Conservation (phyloP, 495 filamentous ascomycete species). For the Trichoderma asperelloides region DNA sequence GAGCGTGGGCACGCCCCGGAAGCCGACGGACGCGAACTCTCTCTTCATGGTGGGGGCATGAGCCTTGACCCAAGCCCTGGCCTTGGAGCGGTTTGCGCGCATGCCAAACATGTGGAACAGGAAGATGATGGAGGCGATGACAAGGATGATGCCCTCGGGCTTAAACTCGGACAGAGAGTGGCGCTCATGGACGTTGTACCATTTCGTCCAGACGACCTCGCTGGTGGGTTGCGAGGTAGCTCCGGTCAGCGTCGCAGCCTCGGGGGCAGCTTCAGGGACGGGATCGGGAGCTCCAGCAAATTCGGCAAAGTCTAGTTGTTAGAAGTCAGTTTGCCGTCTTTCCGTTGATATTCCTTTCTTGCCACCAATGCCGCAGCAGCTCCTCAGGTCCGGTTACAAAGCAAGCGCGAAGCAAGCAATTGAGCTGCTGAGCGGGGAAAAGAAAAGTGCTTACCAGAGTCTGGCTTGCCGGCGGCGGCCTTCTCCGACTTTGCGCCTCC, state of each 20-base stretch:
- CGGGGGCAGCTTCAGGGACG: slow-evolving; percentile 35
- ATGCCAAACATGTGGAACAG: slow-evolving; percentile 77
- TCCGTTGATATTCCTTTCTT: too few relatives aligned
- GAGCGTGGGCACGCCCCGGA: slow-evolving; percentile 39
- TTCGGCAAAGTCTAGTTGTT: slow-evolving; percentile 62
- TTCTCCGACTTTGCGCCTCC: slow-evolving; percentile 50
- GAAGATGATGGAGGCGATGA: slow-evolving; percentile 62
- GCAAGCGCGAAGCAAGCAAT: neutral
- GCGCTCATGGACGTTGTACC: slow-evolving; percentile 95
- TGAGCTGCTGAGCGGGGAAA: neutral
- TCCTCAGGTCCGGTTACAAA: too few relatives aligned
- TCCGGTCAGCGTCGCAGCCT: slow-evolving; percentile 19
- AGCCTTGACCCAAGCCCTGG: slow-evolving; percentile 69
- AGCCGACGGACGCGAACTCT: slow-evolving; percentile 90
- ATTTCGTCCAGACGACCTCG: slow-evolving; percentile 68
- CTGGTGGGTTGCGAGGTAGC: slow-evolving; percentile 37
- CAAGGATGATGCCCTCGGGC: slow-evolving; percentile 74
- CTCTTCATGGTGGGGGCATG: slow-evolving; percentile 60
- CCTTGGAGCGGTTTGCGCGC: slow-evolving; percentile 66
- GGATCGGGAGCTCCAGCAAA: slow-evolving; percentile 62
- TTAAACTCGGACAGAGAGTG: slow-evolving; percentile 71
- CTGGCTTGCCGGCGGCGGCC: slow-evolving; percentile 38
- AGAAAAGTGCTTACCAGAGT: slow-evolving; percentile 47
- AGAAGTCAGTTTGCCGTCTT: neutral
- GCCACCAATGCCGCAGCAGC: slow-evolving; percentile 8